Percentiles rank a stretch among this genome's conserved stretches.
Evolutionary conservation across 139 green algal species (phyloP).

Genomic region (Gonium pectorale): DNA sequence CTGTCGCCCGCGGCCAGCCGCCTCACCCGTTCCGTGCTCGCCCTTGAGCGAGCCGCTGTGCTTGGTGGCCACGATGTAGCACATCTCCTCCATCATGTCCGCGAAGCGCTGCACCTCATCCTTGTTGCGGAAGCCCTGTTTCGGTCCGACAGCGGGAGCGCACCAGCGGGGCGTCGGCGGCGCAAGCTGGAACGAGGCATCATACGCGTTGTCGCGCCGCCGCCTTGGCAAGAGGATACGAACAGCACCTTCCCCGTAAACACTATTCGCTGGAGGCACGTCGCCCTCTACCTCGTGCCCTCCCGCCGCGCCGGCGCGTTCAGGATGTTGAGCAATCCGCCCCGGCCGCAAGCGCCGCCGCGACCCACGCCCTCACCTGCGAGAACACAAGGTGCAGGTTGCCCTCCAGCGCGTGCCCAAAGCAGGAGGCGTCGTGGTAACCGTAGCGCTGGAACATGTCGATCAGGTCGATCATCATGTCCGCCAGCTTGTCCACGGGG

Average conservation of each 20-base stretch:
- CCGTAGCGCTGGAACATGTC: slow-evolving; percentile 89
- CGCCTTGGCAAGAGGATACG: too few relatives aligned
- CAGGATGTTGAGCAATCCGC: too few relatives aligned
- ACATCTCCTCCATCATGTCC: slow-evolving; percentile 98
- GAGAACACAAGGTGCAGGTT: slow-evolving; percentile 98
- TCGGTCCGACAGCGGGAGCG: too few relatives aligned
- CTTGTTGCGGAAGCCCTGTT: slow-evolving; percentile 86
- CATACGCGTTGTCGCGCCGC: too few relatives aligned
- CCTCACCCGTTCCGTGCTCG: slow-evolving; percentile 90
- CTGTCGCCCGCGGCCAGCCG: background rate
- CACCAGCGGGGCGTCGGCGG: too few relatives aligned
- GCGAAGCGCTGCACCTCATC: slow-evolving; percentile 95
- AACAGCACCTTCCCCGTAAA: too few relatives aligned
- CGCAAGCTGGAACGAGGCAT: too few relatives aligned
- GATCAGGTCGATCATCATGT: slow-evolving; percentile 97
- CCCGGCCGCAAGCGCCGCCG: too few relatives aligned
- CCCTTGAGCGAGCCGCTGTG: slow-evolving; percentile 94
- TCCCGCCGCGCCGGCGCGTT: too few relatives aligned
- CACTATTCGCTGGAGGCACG: too few relatives aligned
- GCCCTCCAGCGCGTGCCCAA: slow-evolving; percentile 97
- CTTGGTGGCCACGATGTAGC: slow-evolving; percentile 96
- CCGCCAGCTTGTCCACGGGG: slow-evolving; percentile 93
- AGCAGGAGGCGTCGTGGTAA: slow-evolving; percentile 96
- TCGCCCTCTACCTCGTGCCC: too few relatives aligned
- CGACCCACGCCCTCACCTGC: slow-evolving; percentile 62